phyloP scores from a whole-genome alignment of 805 yeast genomes.

The Limtongia smithiae region DNA sequence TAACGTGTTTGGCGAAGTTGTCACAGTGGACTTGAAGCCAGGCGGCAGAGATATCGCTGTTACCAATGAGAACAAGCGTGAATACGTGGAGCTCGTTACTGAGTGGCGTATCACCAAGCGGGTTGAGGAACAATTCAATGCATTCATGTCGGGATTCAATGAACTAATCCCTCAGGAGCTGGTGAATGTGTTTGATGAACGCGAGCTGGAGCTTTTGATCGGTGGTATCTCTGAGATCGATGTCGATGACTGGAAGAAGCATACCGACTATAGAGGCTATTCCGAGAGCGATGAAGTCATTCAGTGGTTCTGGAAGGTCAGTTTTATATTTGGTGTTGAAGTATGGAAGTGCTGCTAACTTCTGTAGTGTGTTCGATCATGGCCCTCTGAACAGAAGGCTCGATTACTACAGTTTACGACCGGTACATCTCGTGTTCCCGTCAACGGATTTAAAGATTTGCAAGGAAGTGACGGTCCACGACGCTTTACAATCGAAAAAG shows the following conservation, averaged over 20 bases:
- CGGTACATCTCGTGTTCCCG: constrained; percentile 98
- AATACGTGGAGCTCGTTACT: constrained; percentile 88
- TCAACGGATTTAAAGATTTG: constrained; percentile 95
- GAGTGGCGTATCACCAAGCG: constrained; percentile 95
- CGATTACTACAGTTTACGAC: constrained; percentile 94
- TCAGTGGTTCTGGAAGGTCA: constrained; percentile 94
- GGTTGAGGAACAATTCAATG: constrained; percentile 92
- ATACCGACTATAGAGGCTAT: constrained; percentile 97
- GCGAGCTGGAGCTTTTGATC: constrained; percentile 91
- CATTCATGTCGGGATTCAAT: constrained; percentile 95
- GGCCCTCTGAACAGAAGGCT: constrained; percentile 97
- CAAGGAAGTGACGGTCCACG: constrained; percentile 99
- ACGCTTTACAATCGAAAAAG: constrained; percentile 96
- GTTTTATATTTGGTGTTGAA: background rate
- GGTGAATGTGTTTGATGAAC: constrained; percentile 94
- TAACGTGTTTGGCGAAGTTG: constrained; percentile 91
- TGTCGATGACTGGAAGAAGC: constrained; percentile 98
- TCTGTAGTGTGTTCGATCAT: constrained; percentile 63
- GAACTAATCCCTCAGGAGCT: constrained; percentile 96
- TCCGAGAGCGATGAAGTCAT: constrained; percentile 94
- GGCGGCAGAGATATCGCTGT: constrained; percentile 87
- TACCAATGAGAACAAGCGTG: constrained; percentile 89
- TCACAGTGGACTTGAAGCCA: constrained; percentile 83
- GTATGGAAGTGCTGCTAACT: background rate
- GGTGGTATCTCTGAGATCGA: constrained; percentile 99